phyloP scores from a whole-genome alignment of 2,329 filamentous ascomycete species.

The Herpotrichia juniperi region DNA sequence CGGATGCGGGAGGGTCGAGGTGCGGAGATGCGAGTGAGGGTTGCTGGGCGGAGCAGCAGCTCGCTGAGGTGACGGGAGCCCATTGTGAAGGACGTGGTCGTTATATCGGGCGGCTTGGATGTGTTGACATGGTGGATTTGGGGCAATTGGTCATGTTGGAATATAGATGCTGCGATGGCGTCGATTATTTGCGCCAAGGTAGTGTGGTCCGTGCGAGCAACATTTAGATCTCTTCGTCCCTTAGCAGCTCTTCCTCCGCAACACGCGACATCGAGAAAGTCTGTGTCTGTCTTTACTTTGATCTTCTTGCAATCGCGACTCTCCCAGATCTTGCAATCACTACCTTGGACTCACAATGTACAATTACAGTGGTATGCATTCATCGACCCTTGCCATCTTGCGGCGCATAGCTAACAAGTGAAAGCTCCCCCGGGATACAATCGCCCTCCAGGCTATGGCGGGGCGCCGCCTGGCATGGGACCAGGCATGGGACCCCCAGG shows the following conservation, averaged over 20 bases:
- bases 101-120: neutral
- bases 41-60: conserved; percentile 36
- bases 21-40: conserved; percentile 24
- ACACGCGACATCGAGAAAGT: conserved; percentile 13
- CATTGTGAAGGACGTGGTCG: conserved; percentile 20
- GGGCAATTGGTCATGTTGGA: conserved; percentile 2
- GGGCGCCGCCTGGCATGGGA: conserved; percentile 72
- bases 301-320: neutral
- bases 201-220: conserved; percentile 10
- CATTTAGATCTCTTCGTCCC: conserved; percentile 4
- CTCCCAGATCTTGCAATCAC: neutral
- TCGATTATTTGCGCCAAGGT: neutral
- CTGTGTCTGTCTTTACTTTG: neutral
- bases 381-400: neutral
- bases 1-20: conserved; percentile 7
- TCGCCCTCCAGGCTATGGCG: conserved; percentile 74
- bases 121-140: neutral
- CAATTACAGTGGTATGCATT: conserved; percentile 40
- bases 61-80: conserved; percentile 37
- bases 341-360: conserved; percentile 30
- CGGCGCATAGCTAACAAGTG: conserved; percentile 23
- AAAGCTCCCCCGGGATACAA: conserved; percentile 68
- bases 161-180: conserved; percentile 16
- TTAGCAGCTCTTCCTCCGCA: neutral
- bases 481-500: conserved; percentile 68